phyloP scores from a whole-genome alignment of 352 stramenopile genomes.

The Phytophthora colocasiae region DNA sequence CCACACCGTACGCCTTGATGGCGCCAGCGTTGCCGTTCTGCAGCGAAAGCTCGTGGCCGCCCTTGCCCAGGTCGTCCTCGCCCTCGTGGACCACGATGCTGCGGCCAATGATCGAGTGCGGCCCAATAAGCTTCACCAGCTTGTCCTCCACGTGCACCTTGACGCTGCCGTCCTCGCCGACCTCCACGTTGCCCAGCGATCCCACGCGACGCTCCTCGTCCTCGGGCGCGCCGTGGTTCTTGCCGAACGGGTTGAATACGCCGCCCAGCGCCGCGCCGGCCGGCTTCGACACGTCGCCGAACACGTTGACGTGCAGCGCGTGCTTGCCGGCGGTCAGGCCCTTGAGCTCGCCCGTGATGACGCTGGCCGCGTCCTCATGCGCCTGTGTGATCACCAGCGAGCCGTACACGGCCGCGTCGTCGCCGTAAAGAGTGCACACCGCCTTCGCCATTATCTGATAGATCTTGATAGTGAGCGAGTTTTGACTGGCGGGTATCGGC shows the following conservation, averaged over 20 bases:
- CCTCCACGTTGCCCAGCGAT: constrained; percentile 93
- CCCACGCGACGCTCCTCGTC: constrained; percentile 97
- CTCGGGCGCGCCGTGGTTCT: constrained; percentile 96
- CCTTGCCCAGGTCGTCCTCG: constrained; percentile 97
- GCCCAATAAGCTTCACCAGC: constrained; percentile 97
- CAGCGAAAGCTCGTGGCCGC: constrained; percentile 96
- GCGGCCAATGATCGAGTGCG: constrained; percentile 98
- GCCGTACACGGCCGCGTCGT: constrained; percentile 83
- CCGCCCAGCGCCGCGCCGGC: constrained; percentile 79
- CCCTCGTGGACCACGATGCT: constrained; percentile 95
- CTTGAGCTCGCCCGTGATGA: constrained; percentile 88
- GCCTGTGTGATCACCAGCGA: constrained; percentile 84
- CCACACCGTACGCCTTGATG: constrained; percentile 91
- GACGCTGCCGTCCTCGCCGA: constrained; percentile 86
- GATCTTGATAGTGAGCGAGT: background rate
- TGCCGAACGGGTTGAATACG: constrained; percentile 99
- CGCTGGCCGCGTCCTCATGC: constrained; percentile 88
- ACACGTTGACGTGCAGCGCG: constrained; percentile 96
- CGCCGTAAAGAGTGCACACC: constrained; percentile 88
- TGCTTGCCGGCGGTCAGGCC: constrained; percentile 90
- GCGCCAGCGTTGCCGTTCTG: constrained; percentile 96
- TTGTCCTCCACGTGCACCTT: constrained; percentile 95
- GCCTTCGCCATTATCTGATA: constrained; percentile 72
- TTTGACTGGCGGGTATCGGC: too few species aligned
- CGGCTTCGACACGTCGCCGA: constrained; percentile 93